These are phyloP conservation scores for Komagataella kurtzmanii DNA, from an alignment of 805 yeast genomes.

Conservation along the genomic window DNA sequence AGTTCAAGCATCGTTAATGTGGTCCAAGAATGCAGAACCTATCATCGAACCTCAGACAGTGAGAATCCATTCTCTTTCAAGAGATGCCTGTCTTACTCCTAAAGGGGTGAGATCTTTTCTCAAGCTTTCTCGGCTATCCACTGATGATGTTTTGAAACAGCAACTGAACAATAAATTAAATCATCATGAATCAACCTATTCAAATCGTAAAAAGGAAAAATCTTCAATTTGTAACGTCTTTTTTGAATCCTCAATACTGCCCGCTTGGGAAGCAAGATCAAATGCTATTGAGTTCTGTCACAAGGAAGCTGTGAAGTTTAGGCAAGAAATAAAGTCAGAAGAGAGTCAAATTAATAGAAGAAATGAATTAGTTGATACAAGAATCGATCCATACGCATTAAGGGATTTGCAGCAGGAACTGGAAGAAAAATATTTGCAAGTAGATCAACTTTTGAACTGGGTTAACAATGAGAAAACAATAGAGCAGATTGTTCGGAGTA, in stretches of 20 bases:
- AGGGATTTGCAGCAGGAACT: conserved; percentile 20
- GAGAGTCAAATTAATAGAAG: conserved; percentile 8
- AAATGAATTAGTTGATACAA: conserved; percentile 12
- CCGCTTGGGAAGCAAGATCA: conserved; percentile 31
- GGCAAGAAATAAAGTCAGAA: conserved; percentile 15
- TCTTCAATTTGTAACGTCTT: conserved; percentile 20
- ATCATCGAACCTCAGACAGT: neutral
- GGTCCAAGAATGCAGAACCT: neutral
- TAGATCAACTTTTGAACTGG: conserved; percentile 19
- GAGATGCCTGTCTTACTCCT: conserved; percentile 18
- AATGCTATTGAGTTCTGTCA: conserved; percentile 28
- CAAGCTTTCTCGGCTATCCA: conserved; percentile 18
- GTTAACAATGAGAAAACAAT: conserved; percentile 24
- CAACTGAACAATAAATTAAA: conserved; percentile 24
- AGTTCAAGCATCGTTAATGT: neutral
- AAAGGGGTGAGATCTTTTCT: conserved; percentile 22
- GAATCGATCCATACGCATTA: conserved; percentile 38
- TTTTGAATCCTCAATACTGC: conserved; percentile 22
- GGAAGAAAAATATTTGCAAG: conserved; percentile 14
- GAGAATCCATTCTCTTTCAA: neutral
- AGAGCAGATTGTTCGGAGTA: conserved; percentile 24
- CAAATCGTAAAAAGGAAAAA: conserved; percentile 2
- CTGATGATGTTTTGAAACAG: conserved; percentile 33
- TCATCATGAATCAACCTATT: conserved; percentile 11
- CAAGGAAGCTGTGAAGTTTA: conserved; percentile 15